phyloP scores from a whole-genome alignment of 441 rosid species.

The Erysimum pusillum region DNA sequence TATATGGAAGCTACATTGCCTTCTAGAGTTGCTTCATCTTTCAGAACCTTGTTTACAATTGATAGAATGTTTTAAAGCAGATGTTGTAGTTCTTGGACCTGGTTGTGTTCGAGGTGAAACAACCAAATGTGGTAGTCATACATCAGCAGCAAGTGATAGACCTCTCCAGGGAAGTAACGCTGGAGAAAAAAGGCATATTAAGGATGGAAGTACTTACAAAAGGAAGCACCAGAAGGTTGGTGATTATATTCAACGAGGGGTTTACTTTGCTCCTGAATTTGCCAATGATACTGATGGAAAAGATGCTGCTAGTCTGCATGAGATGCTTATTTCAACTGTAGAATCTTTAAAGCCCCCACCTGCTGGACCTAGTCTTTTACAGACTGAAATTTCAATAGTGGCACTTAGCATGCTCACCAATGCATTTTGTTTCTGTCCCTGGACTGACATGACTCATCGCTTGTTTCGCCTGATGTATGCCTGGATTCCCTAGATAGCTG shows the following conservation, averaged over 20 bases:
- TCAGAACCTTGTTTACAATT: conserved; percentile 78
- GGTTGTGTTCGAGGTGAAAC: conserved; percentile 60
- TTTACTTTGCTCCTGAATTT: conserved; percentile 50
- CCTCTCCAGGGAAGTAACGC: conserved; percentile 52
- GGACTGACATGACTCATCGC: conserved; percentile 59
- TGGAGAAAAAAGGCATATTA: conserved; percentile 73
- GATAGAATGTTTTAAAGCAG: conserved; percentile 79
- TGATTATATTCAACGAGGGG: conserved; percentile 52
- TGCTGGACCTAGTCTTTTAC: conserved; percentile 54
- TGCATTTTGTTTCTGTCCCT: conserved; percentile 75
- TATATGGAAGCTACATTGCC: conserved; percentile 87
- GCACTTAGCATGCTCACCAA: conserved; percentile 90
- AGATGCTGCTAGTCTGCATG: conserved; percentile 62
- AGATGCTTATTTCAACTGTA: conserved; percentile 65
- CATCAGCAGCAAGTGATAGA: conserved; percentile 48
- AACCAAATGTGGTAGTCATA: conserved; percentile 45
- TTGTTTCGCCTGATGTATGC: conserved; percentile 70
- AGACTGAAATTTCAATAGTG: conserved; percentile 67
- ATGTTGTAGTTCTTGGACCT: conserved; percentile 68
- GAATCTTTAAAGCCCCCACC: conserved; percentile 67
- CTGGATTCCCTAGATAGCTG: conserved; percentile 93
- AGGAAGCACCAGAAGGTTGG: conserved; percentile 79
- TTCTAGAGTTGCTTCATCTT: conserved; percentile 65
- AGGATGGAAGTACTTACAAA: conserved; percentile 52
- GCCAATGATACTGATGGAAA: conserved; percentile 61